Base-by-base conservation (phyloP, 2,329 filamentous ascomycete species). In the Monosporascus sp. region DNA sequence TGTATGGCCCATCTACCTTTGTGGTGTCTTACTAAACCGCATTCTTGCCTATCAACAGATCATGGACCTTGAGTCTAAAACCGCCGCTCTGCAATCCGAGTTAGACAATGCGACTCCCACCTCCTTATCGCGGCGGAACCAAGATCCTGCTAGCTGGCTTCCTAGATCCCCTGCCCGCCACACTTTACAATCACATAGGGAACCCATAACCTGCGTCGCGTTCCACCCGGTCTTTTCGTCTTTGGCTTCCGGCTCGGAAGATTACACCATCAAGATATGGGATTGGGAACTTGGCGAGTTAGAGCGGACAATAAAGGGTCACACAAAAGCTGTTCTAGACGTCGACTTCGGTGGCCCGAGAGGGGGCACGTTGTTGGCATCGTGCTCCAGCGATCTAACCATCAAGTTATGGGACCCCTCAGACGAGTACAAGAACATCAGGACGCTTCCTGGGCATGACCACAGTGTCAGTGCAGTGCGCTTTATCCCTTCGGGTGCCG, bases 201-300 rank as follows among this genome's bases (percentile, higher is more conserved):
- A 84, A 24, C 83, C 89, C 15, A 85, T 97, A 54, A 96, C 87
- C 52, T 92, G 90, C 64, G 85, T 97, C 53, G 92, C 92, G 17
- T 97, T 97, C 67, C 92, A 97, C 68, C 92, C 92, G 0, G 80
- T 94, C 35, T 97, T 96, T 71, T 93, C 90, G 9, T 93, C 89
- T 5, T 77, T 97, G 22, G 93, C 92, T 9, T 94, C 90, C 0
- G 92, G 89, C 17, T 95, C 91, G 8, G 92, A 96, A 68, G 93
- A 97, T 70, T 89, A 84, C 51, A 96, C 89, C 7, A 96, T 97
- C 69, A 97, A 97, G 66, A 92, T 97, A 52, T 97, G 92, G 92
- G 92, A 97, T 66, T 97, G 91, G 88, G 92, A 97, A 65, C 74
- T 95, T 24, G 93, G 93, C 47, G 92, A 97, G 70, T 77, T 96